phyloP scores from a whole-genome alignment of 139 green algal species.

The Mesotaenium endlicherianum region DNA sequence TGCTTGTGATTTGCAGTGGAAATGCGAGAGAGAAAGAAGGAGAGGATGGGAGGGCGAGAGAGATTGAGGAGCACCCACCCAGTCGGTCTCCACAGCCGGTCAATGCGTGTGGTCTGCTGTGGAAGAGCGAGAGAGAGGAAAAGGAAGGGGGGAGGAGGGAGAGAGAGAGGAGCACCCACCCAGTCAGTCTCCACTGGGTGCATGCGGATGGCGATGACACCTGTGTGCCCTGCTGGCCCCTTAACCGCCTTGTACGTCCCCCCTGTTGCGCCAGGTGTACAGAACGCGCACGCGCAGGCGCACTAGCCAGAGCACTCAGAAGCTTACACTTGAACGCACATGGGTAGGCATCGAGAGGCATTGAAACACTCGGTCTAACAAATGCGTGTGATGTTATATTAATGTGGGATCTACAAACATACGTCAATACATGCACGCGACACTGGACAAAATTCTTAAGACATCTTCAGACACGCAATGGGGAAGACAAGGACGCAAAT shows the following conservation, averaged over 20 bases:
- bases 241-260: conserved; percentile 40
- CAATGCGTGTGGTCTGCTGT: too few relatives aligned
- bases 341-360: too few relatives aligned
- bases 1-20: too few relatives aligned
- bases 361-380: too few relatives aligned
- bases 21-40: neutral
- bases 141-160: neutral
- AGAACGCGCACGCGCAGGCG: neutral
- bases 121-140: neutral
- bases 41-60: neutral
- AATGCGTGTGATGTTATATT: too few relatives aligned
- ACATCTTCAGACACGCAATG: too few relatives aligned
- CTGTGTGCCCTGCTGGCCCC: conserved; percentile 39
- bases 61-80: too few relatives aligned
- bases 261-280: conserved; percentile 10
- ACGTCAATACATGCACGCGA: too few relatives aligned
- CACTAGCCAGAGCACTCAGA: neutral
- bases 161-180: conserved; percentile 30
- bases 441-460: too few relatives aligned
- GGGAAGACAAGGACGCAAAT: too few relatives aligned
- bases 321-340: neutral
- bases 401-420: too few relatives aligned
- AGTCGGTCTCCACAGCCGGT: too few relatives aligned
- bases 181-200: conserved; percentile 42
- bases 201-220: conserved; percentile 29